Conservation (phyloP, 345 rosid genomes). For the Eucalyptus polyanthemos region DNA sequence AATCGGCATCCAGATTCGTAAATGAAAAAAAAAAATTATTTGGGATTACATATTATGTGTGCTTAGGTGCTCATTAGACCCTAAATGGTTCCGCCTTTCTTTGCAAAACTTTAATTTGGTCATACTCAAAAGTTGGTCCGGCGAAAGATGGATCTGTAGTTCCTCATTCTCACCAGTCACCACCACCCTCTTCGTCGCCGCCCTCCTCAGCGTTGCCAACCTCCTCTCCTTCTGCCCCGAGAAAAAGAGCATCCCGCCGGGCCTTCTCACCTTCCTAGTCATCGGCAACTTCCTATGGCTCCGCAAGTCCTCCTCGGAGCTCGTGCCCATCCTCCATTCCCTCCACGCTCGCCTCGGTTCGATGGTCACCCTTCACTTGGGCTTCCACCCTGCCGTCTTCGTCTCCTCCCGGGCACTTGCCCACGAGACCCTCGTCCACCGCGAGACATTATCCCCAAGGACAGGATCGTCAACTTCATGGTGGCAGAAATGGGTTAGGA, state of each 20-base stretch:
- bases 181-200: neutral
- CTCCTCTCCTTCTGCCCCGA: neutral
- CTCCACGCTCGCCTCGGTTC: neutral
- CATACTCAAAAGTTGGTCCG: neutral
- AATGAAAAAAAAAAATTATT: neutral
- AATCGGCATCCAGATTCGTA: neutral
- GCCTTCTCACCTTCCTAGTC: neutral
- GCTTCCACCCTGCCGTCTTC: neutral
- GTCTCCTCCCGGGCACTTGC: neutral
- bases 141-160: neutral
- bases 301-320: neutral
- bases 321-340: neutral
- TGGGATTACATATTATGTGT: neutral
- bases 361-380: neutral
- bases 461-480: neutral
- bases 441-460: neutral
- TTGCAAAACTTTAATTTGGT: neutral
- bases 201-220: neutral
- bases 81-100: neutral
- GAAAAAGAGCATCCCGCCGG: neutral
- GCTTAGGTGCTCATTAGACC: neutral
- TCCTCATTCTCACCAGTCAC: neutral
- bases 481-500: neutral
- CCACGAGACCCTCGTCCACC: neutral
- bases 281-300: neutral